Percentiles rank a stretch among this genome's conserved stretches.
phyloP scores from a whole-genome alignment of 2,329 filamentous ascomycete species.

The Emergomyces africanus region DNA sequence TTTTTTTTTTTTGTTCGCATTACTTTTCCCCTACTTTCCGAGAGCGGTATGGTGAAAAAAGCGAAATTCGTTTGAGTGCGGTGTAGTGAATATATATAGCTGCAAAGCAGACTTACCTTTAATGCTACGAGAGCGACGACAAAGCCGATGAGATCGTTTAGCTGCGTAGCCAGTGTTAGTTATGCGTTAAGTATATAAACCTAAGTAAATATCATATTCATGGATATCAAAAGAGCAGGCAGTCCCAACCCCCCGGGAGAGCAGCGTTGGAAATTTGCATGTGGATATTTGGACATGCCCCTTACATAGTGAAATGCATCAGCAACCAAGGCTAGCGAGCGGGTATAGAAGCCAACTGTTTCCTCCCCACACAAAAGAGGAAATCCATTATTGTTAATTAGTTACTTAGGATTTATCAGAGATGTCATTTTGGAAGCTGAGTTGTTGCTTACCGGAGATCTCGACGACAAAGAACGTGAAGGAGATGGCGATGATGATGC shows the following conservation, averaged over 20 bases:
- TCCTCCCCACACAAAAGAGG: background rate
- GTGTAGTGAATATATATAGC: background rate
- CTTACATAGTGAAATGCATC: slow-evolving; percentile 68
- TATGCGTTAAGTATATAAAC: background rate
- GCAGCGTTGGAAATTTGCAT: background rate
- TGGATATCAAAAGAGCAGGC: background rate
- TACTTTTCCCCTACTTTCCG: background rate
- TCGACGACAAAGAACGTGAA: slow-evolving; percentile 36
- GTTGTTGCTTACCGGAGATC: slow-evolving; percentile 26
- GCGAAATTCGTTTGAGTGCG: no score
- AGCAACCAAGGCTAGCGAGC: slow-evolving; percentile 57
- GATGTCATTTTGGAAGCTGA: background rate
- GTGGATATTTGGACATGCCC: background rate
- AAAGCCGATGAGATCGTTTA: slow-evolving; percentile 60
- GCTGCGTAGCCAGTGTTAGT: slow-evolving; percentile 26
- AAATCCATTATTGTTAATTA: background rate
- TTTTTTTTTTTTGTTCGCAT: background rate
- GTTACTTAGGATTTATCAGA: background rate
- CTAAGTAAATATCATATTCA: background rate
- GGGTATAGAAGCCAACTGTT: slow-evolving; percentile 54
- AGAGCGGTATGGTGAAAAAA: no score
- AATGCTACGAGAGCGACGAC: slow-evolving; percentile 51
- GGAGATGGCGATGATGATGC: slow-evolving; percentile 33
- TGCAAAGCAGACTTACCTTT: slow-evolving; percentile 37
- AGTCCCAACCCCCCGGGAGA: background rate